phyloP scores from a whole-genome alignment of 2,329 filamentous ascomycete genomes.

The Calonectria pseudoturangicola region DNA sequence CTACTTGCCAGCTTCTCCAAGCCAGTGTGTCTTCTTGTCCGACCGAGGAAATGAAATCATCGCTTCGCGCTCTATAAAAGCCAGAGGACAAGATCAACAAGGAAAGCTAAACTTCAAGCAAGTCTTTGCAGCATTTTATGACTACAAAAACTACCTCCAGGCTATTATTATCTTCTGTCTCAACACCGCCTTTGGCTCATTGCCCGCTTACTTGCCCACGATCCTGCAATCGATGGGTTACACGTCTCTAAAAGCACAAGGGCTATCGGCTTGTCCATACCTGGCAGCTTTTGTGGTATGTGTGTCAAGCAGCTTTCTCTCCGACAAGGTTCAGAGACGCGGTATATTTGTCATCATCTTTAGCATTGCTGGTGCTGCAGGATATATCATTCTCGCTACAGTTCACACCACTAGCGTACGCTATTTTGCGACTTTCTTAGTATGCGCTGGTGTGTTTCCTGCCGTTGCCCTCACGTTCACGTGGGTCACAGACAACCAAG shows the following conservation, averaged over 20 bases:
- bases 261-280: slow-evolving; percentile 82
- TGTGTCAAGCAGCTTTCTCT: slow-evolving; percentile 76
- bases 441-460: slow-evolving; percentile 73
- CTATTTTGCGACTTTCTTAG: slow-evolving; percentile 69
- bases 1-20: slow-evolving; percentile 71
- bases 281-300: slow-evolving; percentile 80
- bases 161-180: slow-evolving; percentile 65
- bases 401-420: slow-evolving; percentile 65
- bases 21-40: slow-evolving; percentile 72
- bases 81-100: slow-evolving; percentile 67
- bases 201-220: slow-evolving; percentile 79
- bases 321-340: slow-evolving; percentile 79
- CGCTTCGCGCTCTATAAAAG: slow-evolving; percentile 68
- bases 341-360: slow-evolving; percentile 75
- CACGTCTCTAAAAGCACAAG: slow-evolving; percentile 79
- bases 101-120: slow-evolving; percentile 67
- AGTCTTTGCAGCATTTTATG: slow-evolving; percentile 66
- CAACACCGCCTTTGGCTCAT: slow-evolving; percentile 59
- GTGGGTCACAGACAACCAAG: slow-evolving; percentile 83
- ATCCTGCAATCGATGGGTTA: slow-evolving; percentile 82
- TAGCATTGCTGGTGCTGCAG: slow-evolving; percentile 74
- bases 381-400: slow-evolving; percentile 79
- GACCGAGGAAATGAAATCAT: slow-evolving; percentile 76
- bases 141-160: slow-evolving; percentile 70
- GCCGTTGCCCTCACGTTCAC: slow-evolving; percentile 81